Base-by-base conservation (phyloP, 768 basidiomycete genomes). In the Xerocomus spinulosus region DNA sequence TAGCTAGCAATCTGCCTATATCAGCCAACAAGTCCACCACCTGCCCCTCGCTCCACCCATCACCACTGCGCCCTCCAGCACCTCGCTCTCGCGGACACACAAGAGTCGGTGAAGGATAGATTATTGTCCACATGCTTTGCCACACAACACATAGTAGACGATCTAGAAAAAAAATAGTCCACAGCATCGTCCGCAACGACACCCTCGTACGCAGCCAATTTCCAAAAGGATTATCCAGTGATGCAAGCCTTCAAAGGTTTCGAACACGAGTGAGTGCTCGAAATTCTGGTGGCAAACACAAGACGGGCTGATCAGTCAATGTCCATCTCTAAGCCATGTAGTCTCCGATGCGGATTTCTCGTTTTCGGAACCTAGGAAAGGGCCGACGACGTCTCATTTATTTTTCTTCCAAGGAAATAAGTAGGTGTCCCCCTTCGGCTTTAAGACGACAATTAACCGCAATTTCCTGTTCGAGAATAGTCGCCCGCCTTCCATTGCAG, bases 191-290 rank as follows among this genome's bases (percentile, higher is more conserved):
- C 5, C 62, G 68, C 3, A 75, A 85, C 51, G 81, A 78, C 21
- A 85, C 81, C 83, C 0, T 48, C 85, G 23, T 83, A 75, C 68
- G 72, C 59, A 0, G 71, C 74, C n/a, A 70, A 72, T 44, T 82
- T 82, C 14, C 72, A 68, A n/a, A 68, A 85, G 56, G 79, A 8
- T 71, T 85, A 24, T 79, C 58, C 80, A 82, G 75, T 85, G 81
- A 80, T 82, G 82, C 60, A 78, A 82, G 42, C 68, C 84, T 26
- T 12, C 83, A 28, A 51, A 68, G 2, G 68, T 81, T 2, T 59
- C 67, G 9, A 70, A 60, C 46, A 69, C 79, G 47, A 70, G 79
- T 78, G 46, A 66, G 76, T 68, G 25, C 39, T 41, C 23, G 5
- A 15, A 3, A 24, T n/a, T 0, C 21, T 7, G 15, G 21, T n/a